Evolutionary conservation across 169 alveolate species (phyloP).

Genomic region (Plasmodium knowlesi): DNA sequence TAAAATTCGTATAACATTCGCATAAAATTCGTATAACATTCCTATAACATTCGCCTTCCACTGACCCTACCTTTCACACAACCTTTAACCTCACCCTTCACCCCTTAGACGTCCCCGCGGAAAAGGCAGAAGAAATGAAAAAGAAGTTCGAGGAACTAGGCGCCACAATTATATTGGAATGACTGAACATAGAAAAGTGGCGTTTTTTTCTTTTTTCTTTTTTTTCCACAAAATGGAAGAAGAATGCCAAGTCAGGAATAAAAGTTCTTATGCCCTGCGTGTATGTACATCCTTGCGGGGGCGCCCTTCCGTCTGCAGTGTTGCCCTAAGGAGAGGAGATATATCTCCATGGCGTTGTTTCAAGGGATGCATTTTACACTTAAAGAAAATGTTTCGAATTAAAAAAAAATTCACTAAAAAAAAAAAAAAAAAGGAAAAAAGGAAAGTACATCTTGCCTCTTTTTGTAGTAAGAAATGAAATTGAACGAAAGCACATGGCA

Average conservation of each 20-base stretch:
- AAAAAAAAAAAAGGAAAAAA: background rate
- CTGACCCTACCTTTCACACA: no score
- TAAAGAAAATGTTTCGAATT: background rate
- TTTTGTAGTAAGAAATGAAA: background rate
- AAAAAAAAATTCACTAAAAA: background rate
- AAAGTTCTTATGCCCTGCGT: background rate
- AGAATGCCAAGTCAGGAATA: background rate
- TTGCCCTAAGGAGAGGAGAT: background rate
- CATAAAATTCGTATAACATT: no score
- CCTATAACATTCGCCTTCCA: no score
- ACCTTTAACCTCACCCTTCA: no score
- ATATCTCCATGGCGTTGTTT: background rate
- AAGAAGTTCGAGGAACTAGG: constrained; percentile 85
- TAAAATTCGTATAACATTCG: no score
- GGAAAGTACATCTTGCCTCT: background rate
- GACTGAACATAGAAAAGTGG: background rate
- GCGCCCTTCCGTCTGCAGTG: background rate
- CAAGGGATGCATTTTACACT: background rate
- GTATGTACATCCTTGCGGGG: background rate
- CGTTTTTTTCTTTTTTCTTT: constrained; percentile 12
- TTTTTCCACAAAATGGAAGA: background rate
- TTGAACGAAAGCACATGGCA: background rate
- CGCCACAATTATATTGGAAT: constrained; percentile 82
- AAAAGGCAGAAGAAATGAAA: constrained; percentile 86
- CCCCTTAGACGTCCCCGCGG: constrained; percentile 78